Conservation (phyloP, 331 rosid species). For the Stylosanthes scabra region DNA sequence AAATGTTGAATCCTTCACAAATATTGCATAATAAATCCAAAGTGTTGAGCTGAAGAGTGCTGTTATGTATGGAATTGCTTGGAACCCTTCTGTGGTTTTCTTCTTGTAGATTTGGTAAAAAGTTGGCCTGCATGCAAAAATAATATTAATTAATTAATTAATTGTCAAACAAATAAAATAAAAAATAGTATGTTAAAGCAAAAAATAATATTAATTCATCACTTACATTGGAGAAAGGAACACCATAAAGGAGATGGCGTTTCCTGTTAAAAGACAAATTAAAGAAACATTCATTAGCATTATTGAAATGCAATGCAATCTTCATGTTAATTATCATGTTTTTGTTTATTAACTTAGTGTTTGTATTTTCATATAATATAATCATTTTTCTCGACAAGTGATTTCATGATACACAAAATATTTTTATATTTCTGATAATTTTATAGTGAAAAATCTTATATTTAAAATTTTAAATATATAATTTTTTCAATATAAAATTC, state of each 20-base stretch:
- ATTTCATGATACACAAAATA: no score
- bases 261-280: constrained; percentile 59
- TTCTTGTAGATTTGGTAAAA: constrained; percentile 73
- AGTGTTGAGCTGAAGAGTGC: constrained; percentile 80
- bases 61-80: constrained; percentile 77
- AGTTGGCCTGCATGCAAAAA: constrained; percentile 67
- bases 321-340: no score
- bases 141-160: no score
- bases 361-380: no score
- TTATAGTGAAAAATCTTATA: no score
- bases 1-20: constrained; percentile 57
- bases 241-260: constrained; percentile 72
- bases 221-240: constrained; percentile 91
- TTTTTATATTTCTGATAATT: no score
- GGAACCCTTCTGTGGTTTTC: constrained; percentile 86
- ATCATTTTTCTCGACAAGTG: no score
- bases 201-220: background rate
- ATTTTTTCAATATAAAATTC: no score
- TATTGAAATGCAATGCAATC: background rate
- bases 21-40: constrained; percentile 82
- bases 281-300: constrained; percentile 8
- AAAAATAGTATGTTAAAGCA: background rate
- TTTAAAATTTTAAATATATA: no score
- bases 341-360: no score
- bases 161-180: no score